Evolutionary conservation across 345 rosid genomes (phyloP), one percentile per base, ranked within the genome.

Genomic region (Camelina laxa): DNA sequence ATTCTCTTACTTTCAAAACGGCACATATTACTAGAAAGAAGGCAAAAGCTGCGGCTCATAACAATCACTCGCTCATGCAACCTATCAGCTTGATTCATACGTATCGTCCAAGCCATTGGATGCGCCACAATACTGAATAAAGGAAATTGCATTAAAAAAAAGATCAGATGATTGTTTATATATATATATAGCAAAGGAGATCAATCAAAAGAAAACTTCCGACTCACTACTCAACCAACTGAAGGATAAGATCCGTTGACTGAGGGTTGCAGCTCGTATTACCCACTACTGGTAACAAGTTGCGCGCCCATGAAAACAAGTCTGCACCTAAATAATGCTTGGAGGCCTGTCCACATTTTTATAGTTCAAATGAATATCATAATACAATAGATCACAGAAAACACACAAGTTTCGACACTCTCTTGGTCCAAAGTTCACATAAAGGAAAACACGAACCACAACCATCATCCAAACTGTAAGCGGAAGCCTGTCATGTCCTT

Each of bases 191-290:
- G 17, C 48, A 22, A 65, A 76, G 33, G 54, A 48, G 48, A 33
- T 21, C 41, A 48, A 33, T 21, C 41, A 48, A 64, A 65, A 33
- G 49, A 42, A 44, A 45, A 16, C 33, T 22, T 44, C 31, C 4
- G 48, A 24, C 55, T 57, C 69, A 84, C 84, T 79, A 70, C 82
- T 80, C 82, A 27, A 61, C 77, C 47, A 85, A 57, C 77, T 87
- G 91, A 79, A 89, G 81, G 49, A 89, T 80, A 51, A 84, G 41
- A 79, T 89, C 94, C 64, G 87, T 82, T 59, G 88, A 82, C 80
- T 70, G 87, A 27, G 88, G 86, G 74, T 78, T 85, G 74, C 85
- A 81, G 63, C 57, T 79, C 81, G 74, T 82, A 17, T 74, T 60
- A 77, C 64, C 65, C 49, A 80, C 69, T 54, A 75, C 17, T 2